These are phyloP conservation scores for Cenococcum geophilum DNA, from an alignment of 495 filamentous ascomycete species.

Conservation along the genomic window DNA sequence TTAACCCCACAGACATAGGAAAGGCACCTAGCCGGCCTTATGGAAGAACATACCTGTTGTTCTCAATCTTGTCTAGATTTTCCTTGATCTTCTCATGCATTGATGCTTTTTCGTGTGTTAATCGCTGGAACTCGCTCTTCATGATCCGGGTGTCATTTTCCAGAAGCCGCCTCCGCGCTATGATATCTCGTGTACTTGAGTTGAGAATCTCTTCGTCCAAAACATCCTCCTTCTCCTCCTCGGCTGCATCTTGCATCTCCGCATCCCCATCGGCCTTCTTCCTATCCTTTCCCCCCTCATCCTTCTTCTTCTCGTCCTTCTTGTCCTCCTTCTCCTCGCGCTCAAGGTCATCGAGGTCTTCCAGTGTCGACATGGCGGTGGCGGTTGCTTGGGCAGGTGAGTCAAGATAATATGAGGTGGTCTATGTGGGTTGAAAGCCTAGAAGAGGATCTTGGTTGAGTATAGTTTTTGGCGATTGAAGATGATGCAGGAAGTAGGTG, in stretches of 20 bases:
- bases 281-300: conserved; percentile 45
- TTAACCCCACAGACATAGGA: conserved; percentile 12
- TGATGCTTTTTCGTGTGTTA: conserved; percentile 87
- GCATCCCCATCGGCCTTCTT: conserved; percentile 57
- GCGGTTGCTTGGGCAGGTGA: conserved; percentile 11
- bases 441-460: neutral
- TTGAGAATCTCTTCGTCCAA: conserved; percentile 84
- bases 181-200: conserved; percentile 87
- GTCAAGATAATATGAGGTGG: neutral
- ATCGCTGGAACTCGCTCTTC: conserved; percentile 91
- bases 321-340: conserved; percentile 68
- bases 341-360: conserved; percentile 76
- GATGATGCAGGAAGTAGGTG: neutral
- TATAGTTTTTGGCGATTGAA: neutral
- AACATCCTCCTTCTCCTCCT: conserved; percentile 53
- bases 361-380: conserved; percentile 69
- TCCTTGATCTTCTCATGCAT: conserved; percentile 99
- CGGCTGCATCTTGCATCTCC: conserved; percentile 84
- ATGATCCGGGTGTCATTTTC: conserved; percentile 98
- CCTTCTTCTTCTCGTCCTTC: conserved; percentile 53
- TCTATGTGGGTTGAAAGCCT: neutral
- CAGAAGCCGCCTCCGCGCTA: conserved; percentile 75
- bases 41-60: conserved; percentile 69
- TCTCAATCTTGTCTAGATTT: conserved; percentile 96
- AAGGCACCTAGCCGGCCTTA: neutral